Evolutionary conservation across 257 asterid species (phyloP).

Genomic region (Marsdenia floribunda): DNA sequence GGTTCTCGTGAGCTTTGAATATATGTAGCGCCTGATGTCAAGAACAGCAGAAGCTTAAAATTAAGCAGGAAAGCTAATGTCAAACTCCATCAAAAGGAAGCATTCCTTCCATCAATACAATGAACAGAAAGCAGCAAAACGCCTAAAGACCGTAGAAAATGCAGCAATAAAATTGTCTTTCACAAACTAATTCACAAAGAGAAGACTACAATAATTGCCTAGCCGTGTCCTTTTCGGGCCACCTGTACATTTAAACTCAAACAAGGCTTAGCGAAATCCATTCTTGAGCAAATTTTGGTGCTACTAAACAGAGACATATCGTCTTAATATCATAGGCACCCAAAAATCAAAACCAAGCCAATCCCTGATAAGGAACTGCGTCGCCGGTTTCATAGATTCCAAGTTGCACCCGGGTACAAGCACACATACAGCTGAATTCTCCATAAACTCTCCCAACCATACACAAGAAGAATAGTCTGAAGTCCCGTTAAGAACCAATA

Average conservation of each 20-base stretch:
- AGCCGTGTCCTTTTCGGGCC: neutral
- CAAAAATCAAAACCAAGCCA: neutral
- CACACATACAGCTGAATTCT: neutral
- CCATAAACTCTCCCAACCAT: neutral
- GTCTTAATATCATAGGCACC: too few relatives aligned
- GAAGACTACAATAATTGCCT: neutral
- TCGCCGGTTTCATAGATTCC: neutral
- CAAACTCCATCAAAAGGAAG: neutral
- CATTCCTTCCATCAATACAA: neutral
- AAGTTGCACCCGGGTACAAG: neutral
- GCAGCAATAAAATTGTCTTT: neutral
- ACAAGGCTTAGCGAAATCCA: neutral
- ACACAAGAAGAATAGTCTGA: neutral
- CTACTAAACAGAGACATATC: neutral
- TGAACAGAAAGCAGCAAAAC: neutral
- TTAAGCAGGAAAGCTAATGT: neutral
- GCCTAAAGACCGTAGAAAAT: neutral
- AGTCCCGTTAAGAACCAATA: neutral
- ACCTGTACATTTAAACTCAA: neutral
- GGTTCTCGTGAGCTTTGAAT: slow-evolving; percentile 88
- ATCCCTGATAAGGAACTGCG: neutral
- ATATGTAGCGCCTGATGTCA: slow-evolving; percentile 54
- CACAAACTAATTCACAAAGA: neutral
- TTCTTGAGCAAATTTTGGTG: neutral
- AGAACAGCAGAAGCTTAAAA: slow-evolving; percentile 5